These are phyloP conservation scores for Coemansia sp. DNA, from an alignment of 192 early-diverging fungal species.

Conservation along the genomic window DNA sequence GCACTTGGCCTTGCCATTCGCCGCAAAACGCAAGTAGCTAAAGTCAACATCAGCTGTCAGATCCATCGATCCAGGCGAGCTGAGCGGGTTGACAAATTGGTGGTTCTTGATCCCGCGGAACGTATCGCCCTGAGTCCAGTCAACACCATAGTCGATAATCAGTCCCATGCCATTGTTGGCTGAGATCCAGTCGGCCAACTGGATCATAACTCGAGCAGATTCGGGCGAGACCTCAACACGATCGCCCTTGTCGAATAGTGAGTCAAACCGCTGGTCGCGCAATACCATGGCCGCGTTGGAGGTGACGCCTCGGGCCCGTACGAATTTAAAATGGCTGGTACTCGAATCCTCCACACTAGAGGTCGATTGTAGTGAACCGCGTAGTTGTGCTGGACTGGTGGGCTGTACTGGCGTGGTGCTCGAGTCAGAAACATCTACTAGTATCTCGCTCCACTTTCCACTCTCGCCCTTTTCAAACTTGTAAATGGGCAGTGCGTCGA, in stretches of 20 bases:
- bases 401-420: constrained; percentile 6
- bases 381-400: neutral
- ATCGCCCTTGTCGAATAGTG: constrained; percentile 71
- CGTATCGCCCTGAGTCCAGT: constrained; percentile 74
- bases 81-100: constrained; percentile 77
- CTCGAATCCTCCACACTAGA: neutral
- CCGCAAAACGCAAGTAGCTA: constrained; percentile 65
- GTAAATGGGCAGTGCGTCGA: constrained; percentile 94
- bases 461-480: constrained; percentile 67
- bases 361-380: neutral
- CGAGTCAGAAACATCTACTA: constrained; percentile 81
- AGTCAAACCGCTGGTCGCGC: constrained; percentile 45
- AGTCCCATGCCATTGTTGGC: constrained; percentile 71
- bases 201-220: constrained; percentile 62
- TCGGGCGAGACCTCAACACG: constrained; percentile 87
- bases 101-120: constrained; percentile 87
- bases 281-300: constrained; percentile 48
- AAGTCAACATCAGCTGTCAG: constrained; percentile 95
- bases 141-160: constrained; percentile 90
- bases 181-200: constrained; percentile 73
- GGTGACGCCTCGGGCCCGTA: constrained; percentile 67
- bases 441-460: constrained; percentile 86
- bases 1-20: constrained; percentile 53
- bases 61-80: constrained; percentile 81
- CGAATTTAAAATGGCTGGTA: constrained; percentile 75